These are phyloP conservation scores for Scenedesmus sp. DNA, from an alignment of 163 green algal species.

Conservation along the genomic window DNA sequence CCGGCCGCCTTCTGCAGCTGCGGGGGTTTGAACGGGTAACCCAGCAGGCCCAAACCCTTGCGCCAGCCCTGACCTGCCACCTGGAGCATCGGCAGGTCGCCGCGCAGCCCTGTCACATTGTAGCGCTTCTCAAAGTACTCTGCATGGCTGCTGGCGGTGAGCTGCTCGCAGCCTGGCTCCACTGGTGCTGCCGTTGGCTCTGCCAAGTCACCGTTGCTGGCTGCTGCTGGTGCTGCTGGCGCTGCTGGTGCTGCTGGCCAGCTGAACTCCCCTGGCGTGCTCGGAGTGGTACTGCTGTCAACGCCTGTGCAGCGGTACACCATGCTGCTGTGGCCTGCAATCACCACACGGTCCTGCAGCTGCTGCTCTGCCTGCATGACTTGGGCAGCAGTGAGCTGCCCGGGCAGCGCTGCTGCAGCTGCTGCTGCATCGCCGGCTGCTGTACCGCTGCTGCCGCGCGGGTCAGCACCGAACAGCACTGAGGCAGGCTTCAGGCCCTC, in stretches of 20 bases:
- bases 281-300: neutral
- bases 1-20: neutral
- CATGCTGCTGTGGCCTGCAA: slow-evolving; percentile 37
- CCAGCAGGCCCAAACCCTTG: slow-evolving; percentile 16
- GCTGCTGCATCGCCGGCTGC: no score
- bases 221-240: slow-evolving; percentile 27
- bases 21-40: slow-evolving; percentile 4
- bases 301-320: slow-evolving; percentile 36
- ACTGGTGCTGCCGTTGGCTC: neutral
- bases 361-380: slow-evolving; percentile 84
- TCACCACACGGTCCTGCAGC: neutral
- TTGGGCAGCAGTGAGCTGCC: slow-evolving; percentile 11
- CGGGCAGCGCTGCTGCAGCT: neutral
- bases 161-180: neutral
- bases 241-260: slow-evolving; percentile 11
- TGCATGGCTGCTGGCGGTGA: slow-evolving; percentile 25
- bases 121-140: slow-evolving; percentile 35
- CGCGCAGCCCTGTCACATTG: neutral
- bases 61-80: neutral
- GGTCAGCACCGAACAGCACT: neutral
- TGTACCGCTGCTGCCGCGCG: neutral
- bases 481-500: neutral
- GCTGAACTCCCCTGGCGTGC: neutral
- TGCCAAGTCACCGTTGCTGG: no score
- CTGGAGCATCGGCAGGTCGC: slow-evolving; percentile 11